Percentiles rank a stretch among this genome's conserved stretches.
Evolutionary conservation across 805 yeast genomes (phyloP).

Genomic region (Kuraishia capsulata): DNA sequence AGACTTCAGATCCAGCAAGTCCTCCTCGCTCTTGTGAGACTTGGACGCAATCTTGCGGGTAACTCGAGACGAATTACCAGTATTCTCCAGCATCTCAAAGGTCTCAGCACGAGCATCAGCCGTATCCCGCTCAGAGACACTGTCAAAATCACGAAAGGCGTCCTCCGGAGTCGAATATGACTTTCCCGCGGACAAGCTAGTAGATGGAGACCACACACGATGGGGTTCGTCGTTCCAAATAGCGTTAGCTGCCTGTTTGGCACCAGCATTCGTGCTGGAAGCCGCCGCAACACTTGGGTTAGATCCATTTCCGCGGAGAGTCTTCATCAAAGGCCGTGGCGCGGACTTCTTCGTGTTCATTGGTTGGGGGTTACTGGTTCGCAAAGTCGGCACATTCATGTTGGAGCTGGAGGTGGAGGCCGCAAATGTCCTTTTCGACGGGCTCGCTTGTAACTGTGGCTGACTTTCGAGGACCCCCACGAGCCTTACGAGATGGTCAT

Average conservation of each 20-base stretch:
- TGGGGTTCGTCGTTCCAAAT: conserved; percentile 10
- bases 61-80: conserved; percentile 12
- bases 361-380: conserved; percentile 19
- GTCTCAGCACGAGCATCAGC: conserved; percentile 15
- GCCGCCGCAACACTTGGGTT: conserved; percentile 3
- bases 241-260: conserved; percentile 25
- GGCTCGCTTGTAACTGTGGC: neutral
- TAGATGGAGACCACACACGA: conserved; percentile 25
- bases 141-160: conserved; percentile 7
- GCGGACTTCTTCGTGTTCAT: conserved; percentile 15
- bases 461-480: conserved; percentile 9
- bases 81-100: conserved; percentile 15
- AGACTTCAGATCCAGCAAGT: conserved; percentile 1
- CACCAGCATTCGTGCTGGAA: conserved; percentile 9
- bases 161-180: conserved; percentile 17
- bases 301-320: conserved; percentile 6
- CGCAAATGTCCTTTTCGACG: neutral
- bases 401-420: conserved; percentile 7
- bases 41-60: conserved; percentile 5
- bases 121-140: conserved; percentile 9
- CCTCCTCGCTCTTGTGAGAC: conserved; percentile 1
- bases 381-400: conserved; percentile 16
- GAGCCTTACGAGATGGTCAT: conserved; percentile 30
- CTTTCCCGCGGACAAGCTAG: conserved; percentile 15
- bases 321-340: conserved; percentile 13